Evolutionary conservation across 345 rosid species (phyloP).

Genomic region (Jatropha curcas): DNA sequence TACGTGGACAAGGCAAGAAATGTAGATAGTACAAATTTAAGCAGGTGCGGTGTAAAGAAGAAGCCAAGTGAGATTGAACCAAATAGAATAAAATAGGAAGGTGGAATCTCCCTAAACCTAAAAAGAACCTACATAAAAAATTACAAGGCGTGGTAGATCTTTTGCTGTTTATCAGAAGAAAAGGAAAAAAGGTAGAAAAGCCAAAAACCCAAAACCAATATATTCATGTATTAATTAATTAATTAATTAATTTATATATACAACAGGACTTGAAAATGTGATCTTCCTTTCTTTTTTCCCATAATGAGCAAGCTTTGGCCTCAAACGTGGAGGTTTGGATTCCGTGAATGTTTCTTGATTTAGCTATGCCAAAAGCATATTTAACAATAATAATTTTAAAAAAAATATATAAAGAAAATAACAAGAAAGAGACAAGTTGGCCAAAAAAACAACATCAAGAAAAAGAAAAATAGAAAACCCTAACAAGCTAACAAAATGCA

Average conservation of each 20-base stretch:
- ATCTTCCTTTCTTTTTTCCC: not conserved
- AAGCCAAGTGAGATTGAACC: too few relatives aligned
- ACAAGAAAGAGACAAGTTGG: not conserved
- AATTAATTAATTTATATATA: too few relatives aligned
- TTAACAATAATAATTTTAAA: not conserved
- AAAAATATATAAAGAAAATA: too few relatives aligned
- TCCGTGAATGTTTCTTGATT: conserved; percentile 15
- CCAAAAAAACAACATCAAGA: not conserved
- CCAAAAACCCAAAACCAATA: not conserved
- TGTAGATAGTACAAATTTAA: too few relatives aligned
- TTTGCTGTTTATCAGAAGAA: not conserved
- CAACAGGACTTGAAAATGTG: not conserved
- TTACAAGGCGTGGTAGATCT: conserved; percentile 11
- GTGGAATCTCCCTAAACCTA: not conserved
- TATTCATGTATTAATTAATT: not conserved
- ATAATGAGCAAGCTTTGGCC: conserved; percentile 15
- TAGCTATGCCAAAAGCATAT: not conserved
- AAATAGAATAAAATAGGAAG: not conserved
- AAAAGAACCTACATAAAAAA: conserved; percentile 8
- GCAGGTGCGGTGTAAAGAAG: too few relatives aligned
- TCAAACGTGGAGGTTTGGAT: conserved; percentile 19
- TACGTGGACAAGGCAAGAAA: too few relatives aligned
- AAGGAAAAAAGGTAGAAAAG: not conserved
- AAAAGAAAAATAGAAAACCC: not conserved
- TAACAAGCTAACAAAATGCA: not conserved